Base-by-base conservation (phyloP, 106 monocot species). In the Triglochin maritima region DNA sequence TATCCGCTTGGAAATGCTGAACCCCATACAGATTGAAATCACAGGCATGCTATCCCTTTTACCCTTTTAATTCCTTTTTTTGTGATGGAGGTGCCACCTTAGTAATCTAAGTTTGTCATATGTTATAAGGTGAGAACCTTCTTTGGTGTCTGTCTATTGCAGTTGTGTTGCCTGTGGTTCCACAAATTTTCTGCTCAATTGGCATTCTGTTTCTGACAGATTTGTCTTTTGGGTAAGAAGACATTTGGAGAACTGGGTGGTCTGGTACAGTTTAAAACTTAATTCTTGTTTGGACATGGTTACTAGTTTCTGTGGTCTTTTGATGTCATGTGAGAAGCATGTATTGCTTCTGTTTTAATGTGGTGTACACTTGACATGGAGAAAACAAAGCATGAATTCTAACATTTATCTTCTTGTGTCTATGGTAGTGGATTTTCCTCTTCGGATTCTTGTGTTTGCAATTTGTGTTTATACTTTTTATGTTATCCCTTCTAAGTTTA, bases 1-100 rank as follows among this genome's bases (percentile, higher is more conserved):
- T 94, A 0, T 86, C 89, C 0, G 93, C 86, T 4, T 94, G 93
- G 93, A 82, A 79, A 71, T 86, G 93, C 72, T 86, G 76, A 88
- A 6, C 9, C 3, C 6, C 59, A 12, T 41, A 9, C 9, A 8
- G 49, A n/a, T 3, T 7, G 13, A 45, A 43, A 15, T 71, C 14
- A 44, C 70, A 74, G 74, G 70, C 74, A 79, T 60, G 74, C 59
- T 71, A 63, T 62, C 54, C 29, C 29, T 57, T 52, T 49, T 49
- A 73, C 50, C n/a, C 17, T 59, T 63, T 62, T 45, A 47, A 29
- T 12, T 75, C n/a, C n/a, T 64, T 49, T 29, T 47, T 11, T 73
- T 6, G 49, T 4, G 52, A 44, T 9, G 63, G 49, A 73, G 57
- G 54, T n/a, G 47, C 47, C 47, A 9, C n/a, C 41, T 53, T 50